Evolutionary conservation across 768 basidiomycete genomes (phyloP).

Genomic region (Pleurotus citrinopileatus): DNA sequence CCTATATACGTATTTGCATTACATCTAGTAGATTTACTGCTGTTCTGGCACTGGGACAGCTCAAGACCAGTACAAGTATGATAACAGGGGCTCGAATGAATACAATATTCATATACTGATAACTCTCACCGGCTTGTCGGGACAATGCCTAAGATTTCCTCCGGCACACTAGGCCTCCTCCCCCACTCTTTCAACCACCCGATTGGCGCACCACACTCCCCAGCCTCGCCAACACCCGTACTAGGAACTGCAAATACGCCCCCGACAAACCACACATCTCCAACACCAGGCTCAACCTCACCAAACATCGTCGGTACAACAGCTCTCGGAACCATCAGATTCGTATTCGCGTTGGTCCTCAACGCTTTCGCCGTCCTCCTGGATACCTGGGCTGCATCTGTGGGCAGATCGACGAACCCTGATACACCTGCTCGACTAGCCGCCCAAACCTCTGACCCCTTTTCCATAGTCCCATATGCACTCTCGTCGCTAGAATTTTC

Average conservation of each 20-base stretch:
- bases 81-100: no score
- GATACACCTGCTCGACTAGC: slow-evolving; percentile 59
- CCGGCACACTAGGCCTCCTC: slow-evolving; percentile 40
- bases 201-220: slow-evolving; percentile 29
- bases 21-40: no score
- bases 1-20: no score
- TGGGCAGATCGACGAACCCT: slow-evolving; percentile 51
- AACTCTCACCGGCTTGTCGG: no score
- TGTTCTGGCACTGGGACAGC: no score
- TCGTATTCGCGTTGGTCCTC: slow-evolving; percentile 70
- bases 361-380: slow-evolving; percentile 41
- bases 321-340: slow-evolving; percentile 63
- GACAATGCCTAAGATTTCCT: slow-evolving; percentile 27
- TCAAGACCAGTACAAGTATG: no score
- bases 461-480: slow-evolving; percentile 47
- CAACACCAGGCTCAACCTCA: slow-evolving; percentile 35
- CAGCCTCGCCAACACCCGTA: slow-evolving; percentile 20
- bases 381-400: not conserved
- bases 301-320: slow-evolving; percentile 64
- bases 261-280: slow-evolving; percentile 58
- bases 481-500: slow-evolving; percentile 20
- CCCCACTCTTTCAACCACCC: slow-evolving; percentile 51
- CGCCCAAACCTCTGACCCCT: slow-evolving; percentile 46
- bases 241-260: slow-evolving; percentile 63
- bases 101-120: no score